Percentiles rank a stretch among this genome's conserved stretches.
Evolutionary conservation across 768 basidiomycete genomes (phyloP).

Genomic region (Omphalotus guepiniiformis): DNA sequence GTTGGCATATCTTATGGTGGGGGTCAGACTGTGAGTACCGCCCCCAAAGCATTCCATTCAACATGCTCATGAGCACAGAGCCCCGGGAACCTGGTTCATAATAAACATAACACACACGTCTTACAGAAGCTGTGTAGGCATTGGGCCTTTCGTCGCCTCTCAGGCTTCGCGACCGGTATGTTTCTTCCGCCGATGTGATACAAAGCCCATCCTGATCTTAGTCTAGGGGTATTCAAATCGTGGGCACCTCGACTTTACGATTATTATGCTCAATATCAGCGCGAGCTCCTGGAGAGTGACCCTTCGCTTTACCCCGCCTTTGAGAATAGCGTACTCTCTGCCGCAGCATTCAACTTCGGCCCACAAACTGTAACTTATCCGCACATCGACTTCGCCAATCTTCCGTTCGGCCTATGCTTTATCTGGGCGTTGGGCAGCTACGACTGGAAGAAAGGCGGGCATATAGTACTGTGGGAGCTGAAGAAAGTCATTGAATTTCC

Average conservation of each 20-base stretch:
- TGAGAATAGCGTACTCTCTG: constrained; percentile 14
- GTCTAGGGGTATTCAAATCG: constrained; percentile 13
- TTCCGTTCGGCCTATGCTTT: constrained; percentile 19
- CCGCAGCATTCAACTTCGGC: constrained; percentile 23
- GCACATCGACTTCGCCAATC: constrained; percentile 21
- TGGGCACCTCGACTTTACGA: constrained; percentile 20
- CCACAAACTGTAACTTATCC: background rate
- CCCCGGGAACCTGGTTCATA: constrained; percentile 11
- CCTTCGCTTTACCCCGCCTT: background rate
- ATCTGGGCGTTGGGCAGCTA: constrained; percentile 23
- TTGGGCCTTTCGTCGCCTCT: constrained; percentile 11
- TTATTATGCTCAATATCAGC: background rate
- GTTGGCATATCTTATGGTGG: constrained; percentile 25
- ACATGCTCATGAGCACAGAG: background rate
- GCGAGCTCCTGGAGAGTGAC: background rate
- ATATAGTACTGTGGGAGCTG: constrained; percentile 22
- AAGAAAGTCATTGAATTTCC: constrained; percentile 23
- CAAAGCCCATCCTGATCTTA: background rate
- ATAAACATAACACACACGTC: background rate
- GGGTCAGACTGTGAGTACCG: constrained; percentile 16
- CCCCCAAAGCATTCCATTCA: no score
- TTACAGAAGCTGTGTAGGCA: constrained; percentile 1
- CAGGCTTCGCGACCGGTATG: constrained; percentile 20
- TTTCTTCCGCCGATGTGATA: no score
- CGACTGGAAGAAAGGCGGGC: constrained; percentile 21